Evolutionary conservation across 2,329 filamentous ascomycete genomes (phyloP), one percentile per base, ranked within the genome.

Genomic region (Aureobasidium uvarum): DNA sequence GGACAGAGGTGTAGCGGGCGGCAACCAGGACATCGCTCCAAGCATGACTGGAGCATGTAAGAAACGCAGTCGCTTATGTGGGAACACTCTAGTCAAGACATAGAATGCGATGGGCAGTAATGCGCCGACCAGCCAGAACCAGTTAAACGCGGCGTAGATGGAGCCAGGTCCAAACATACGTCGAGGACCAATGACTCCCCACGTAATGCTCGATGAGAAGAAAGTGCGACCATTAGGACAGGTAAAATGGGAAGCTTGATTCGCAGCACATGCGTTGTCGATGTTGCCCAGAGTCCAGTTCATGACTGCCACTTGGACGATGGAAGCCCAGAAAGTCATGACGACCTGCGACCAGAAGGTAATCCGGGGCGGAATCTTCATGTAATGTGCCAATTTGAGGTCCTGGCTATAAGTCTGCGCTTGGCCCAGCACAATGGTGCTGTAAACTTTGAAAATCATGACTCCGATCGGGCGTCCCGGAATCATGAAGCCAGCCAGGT

Each of bases 371-470:
- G 90, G 90, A n/a, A 93, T 90, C 77, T 93, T 93, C 89, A 93
- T 92, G 76, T 94, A 93, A 73, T 93, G 89, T 13, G 90, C 92
- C 0, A 96, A 84, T 76, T 96, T 96, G 59, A 96, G 83, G 74
- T 96, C 92, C 1, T 90, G 88, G 1, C 90, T 89, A 73, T 96
- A 96, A 73, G 95, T 96, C 75, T 96, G 89, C 38, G 92, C 92
- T 78, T 96, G 92, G 0, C 68, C 68, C 10, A 71, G 64, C 20
- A 70, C 67, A 46, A 73, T 72, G 65, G 95, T 96, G 68, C 90
- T 91, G 74, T 95, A 96, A 0, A 91, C 95, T 54, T 94, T 91
- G 71, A 96, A 96, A 36, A 96, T 90, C 91, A 96, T 96, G 76
- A 96, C 95, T 62, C 91, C 92, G 13, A 96, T 90, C 1, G 91